These are phyloP conservation scores for Fomitopsis serialis DNA, from an alignment of 768 basidiomycete species.

Conservation along the genomic window DNA sequence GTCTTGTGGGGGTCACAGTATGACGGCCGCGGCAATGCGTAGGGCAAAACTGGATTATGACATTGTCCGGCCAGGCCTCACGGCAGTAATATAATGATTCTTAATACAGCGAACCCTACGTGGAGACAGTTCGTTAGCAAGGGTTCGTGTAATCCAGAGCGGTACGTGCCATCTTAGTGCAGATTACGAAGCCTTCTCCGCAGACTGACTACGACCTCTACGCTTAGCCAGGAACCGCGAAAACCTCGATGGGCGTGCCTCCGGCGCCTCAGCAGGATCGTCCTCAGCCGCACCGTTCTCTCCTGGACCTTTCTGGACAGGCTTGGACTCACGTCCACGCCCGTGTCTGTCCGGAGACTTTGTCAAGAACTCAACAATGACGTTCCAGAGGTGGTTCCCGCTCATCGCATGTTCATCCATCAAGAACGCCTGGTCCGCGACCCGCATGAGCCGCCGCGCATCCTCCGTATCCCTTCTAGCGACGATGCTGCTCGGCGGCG, in stretches of 20 bases:
- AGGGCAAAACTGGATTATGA: too few relatives aligned
- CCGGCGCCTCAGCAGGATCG: neutral
- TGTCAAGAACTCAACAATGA: constrained; percentile 61
- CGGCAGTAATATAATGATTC: too few relatives aligned
- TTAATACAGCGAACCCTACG: too few relatives aligned
- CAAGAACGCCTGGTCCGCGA: constrained; percentile 64
- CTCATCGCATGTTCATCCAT: constrained; percentile 55
- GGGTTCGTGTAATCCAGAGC: too few relatives aligned
- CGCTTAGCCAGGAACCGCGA: neutral
- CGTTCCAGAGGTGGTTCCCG: constrained; percentile 69
- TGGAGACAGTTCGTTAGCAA: too few relatives aligned
- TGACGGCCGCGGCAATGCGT: too few relatives aligned
- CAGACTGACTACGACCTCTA: neutral
- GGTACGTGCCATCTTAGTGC: neutral
- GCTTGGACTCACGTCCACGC: neutral
- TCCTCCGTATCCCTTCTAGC: constrained; percentile 84
- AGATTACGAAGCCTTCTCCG: neutral
- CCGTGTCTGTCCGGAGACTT: constrained; percentile 37
- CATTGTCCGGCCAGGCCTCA: too few relatives aligned
- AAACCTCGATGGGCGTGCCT: neutral
- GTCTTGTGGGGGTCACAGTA: too few relatives aligned
- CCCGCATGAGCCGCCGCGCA: constrained; percentile 63
- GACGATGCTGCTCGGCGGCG: constrained; percentile 89
- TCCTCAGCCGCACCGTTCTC: neutral
- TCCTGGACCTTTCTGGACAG: neutral